Conservation (phyloP, 495 filamentous ascomycete genomes). For the Penicillium pulvis region DNA sequence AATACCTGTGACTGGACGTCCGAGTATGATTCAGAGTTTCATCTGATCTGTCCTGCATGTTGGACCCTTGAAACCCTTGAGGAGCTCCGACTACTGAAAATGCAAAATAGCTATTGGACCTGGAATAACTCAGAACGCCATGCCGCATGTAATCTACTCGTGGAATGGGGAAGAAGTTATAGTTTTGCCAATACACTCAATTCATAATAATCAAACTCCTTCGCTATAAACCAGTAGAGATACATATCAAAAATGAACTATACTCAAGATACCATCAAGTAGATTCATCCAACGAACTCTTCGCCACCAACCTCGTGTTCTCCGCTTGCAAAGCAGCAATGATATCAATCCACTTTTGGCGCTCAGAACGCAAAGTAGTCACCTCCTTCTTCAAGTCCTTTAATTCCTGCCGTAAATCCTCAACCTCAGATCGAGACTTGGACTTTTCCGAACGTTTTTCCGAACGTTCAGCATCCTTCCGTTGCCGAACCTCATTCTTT, state of each 20-base stretch:
- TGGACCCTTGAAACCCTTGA: too few species aligned
- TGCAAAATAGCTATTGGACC: background rate
- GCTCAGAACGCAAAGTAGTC: constrained; percentile 57
- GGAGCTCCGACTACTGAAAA: background rate
- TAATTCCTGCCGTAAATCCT: constrained; percentile 57
- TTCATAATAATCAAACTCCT: background rate
- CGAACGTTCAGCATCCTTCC: constrained; percentile 47
- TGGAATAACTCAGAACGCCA: background rate
- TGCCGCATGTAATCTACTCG: background rate
- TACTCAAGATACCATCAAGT: background rate
- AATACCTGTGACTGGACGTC: background rate
- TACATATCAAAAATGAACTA: background rate
- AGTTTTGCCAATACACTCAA: background rate
- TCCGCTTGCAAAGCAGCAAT: constrained; percentile 66
- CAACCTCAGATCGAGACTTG: constrained; percentile 44
- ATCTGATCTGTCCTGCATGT: too few species aligned
- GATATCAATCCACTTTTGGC: constrained; percentile 62
- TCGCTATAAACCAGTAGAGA: background rate
- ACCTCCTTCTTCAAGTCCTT: constrained; percentile 56
- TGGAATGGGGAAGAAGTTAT: background rate
- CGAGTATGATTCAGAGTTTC: too few species aligned
- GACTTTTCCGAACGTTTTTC: constrained; percentile 58
- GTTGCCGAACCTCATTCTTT: constrained; percentile 49
- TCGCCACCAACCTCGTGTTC: constrained; percentile 51
- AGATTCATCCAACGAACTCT: constrained; percentile 7